Conservation (phyloP, 768 basidiomycete genomes). For the Trametes cubensis region DNA sequence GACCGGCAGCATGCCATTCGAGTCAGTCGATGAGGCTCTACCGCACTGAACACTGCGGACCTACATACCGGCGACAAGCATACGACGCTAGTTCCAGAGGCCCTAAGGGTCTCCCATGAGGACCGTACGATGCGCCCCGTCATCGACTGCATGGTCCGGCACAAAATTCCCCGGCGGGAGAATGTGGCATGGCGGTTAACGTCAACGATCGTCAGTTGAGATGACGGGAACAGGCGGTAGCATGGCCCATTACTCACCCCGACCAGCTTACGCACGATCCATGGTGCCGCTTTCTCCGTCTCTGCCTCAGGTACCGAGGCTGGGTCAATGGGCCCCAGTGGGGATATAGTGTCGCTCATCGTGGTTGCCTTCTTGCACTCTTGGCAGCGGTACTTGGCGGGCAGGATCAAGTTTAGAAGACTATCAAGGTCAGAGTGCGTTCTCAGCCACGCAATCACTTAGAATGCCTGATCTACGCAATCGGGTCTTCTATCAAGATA, state of each 20-base stretch:
- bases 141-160: slow-evolving; percentile 46
- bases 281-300: slow-evolving; percentile 58
- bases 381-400: neutral
- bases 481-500: slow-evolving; percentile 13
- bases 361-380: neutral
- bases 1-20: neutral
- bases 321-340: slow-evolving; percentile 54
- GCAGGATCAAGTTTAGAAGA: neutral
- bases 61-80: slow-evolving; percentile 64
- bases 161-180: slow-evolving; percentile 1
- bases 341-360: slow-evolving; percentile 35
- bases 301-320: slow-evolving; percentile 46
- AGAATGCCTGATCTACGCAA: neutral
- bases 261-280: slow-evolving; percentile 66
- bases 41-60: slow-evolving; percentile 26
- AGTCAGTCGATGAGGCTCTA: slow-evolving; percentile 2
- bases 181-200: neutral
- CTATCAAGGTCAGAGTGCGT: too few relatives aligned
- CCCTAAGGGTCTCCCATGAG: slow-evolving; percentile 62
- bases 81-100: slow-evolving; percentile 58
- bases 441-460: neutral
- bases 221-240: neutral
- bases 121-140: slow-evolving; percentile 66
- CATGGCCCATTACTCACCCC: slow-evolving; percentile 47
- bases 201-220: slow-evolving; percentile 10